Conservation (phyloP, 2,329 filamentous ascomycete genomes). For the Diaporthe vexans region DNA sequence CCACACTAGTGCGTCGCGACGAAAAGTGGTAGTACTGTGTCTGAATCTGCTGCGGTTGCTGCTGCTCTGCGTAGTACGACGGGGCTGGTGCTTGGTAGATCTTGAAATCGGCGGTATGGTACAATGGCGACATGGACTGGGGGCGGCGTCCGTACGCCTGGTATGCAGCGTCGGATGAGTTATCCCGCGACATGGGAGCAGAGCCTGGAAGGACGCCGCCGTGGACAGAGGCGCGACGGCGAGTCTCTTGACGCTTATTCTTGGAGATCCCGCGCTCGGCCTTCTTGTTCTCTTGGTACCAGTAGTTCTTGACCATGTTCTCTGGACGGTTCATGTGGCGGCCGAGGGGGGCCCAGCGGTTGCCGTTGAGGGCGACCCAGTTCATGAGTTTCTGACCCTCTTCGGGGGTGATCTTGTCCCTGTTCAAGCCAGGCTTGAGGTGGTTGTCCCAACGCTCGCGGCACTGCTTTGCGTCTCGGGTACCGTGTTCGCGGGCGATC, state of each 20-base stretch:
- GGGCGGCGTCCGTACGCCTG: neutral
- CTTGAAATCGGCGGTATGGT: neutral
- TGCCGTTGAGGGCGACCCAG: constrained; percentile 83
- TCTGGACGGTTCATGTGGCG: constrained; percentile 85
- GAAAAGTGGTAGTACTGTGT: neutral
- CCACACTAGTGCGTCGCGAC: constrained; percentile 17
- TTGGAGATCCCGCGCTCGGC: constrained; percentile 9
- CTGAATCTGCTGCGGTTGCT: no score
- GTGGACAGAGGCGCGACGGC: neutral
- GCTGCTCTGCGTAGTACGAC: neutral
- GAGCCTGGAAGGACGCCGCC: neutral
- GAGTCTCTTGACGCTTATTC: neutral
- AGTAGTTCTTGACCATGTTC: constrained; percentile 97
- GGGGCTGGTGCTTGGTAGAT: neutral
- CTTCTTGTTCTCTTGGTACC: constrained; percentile 56
- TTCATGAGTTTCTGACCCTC: constrained; percentile 82
- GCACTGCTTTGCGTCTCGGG: constrained; percentile 93
- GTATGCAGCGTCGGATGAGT: constrained; percentile 12
- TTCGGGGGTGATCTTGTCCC: constrained; percentile 69
- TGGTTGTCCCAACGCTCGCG: constrained; percentile 96
- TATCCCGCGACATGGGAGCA: constrained; percentile 24
- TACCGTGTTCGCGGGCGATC: constrained; percentile 81
- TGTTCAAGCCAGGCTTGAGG: constrained; percentile 71
- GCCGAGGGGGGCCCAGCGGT: constrained; percentile 92
- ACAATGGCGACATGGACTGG: constrained; percentile 2